Conservation (phyloP, 2,329 filamentous ascomycete species). For the Xylaria sp. region DNA sequence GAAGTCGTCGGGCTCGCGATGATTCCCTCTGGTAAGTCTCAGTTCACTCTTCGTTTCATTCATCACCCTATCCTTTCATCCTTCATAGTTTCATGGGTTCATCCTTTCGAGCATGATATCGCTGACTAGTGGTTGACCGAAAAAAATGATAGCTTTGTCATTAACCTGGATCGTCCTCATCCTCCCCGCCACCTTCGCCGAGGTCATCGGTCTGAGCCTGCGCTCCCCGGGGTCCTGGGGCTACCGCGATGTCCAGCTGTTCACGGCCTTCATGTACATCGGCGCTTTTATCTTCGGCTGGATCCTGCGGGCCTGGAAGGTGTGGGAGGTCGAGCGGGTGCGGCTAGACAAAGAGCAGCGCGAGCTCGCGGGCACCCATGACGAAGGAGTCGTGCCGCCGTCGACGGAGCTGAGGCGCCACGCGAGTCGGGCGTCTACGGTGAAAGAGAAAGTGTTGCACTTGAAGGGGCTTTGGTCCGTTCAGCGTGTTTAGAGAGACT, state of each 20-base stretch:
- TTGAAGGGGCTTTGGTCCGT: slow-evolving; percentile 36
- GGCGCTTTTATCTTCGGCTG: slow-evolving; percentile 56
- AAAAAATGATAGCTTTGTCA: slow-evolving; percentile 57
- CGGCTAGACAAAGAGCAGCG: slow-evolving; percentile 38
- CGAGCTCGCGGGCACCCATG: slow-evolving; percentile 39
- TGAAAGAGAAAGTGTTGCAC: slow-evolving; percentile 30
- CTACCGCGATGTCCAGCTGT: slow-evolving; percentile 61
- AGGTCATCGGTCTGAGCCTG: slow-evolving; percentile 67
- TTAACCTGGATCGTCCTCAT: slow-evolving; percentile 75
- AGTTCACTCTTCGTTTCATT: no score
- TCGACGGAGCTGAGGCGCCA: slow-evolving; percentile 27
- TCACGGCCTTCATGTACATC: slow-evolving; percentile 66
- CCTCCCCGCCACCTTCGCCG: slow-evolving; percentile 71
- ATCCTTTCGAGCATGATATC: no score
- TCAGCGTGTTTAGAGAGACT: slow-evolving; percentile 31
- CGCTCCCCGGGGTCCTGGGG: slow-evolving; percentile 49
- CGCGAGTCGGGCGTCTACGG: slow-evolving; percentile 22
- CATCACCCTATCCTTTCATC: no score
- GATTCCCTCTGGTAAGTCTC: slow-evolving; percentile 63
- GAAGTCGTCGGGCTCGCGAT: slow-evolving; percentile 75
- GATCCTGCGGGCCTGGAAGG: slow-evolving; percentile 51
- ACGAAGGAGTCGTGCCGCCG: slow-evolving; percentile 35
- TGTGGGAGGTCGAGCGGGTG: slow-evolving; percentile 46
- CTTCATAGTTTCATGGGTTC: no score
- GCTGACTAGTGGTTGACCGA: slow-evolving; percentile 21